Evolutionary conservation across 2,329 filamentous ascomycete genomes (phyloP), one percentile per base, ranked within the genome.

Genomic region (Aspergillus flavus): DNA sequence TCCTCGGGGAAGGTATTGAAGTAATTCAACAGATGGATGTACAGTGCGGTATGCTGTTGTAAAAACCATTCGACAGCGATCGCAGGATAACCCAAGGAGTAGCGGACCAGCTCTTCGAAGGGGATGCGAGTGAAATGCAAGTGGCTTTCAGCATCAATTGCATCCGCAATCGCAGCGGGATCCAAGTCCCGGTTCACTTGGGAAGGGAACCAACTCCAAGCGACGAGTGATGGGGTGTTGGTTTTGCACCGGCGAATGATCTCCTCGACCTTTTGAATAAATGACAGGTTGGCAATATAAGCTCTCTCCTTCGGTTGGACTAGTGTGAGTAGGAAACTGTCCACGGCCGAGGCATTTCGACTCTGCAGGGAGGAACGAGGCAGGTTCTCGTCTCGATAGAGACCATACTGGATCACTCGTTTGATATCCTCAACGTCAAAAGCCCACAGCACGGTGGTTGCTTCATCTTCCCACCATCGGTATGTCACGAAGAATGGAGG

Each of bases 401-500:
- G 71, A 7, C 73, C 71, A 57, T 75, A 80, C 57, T 75, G 75
- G 39, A 80, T 75, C 10, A 78, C 72, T 30, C 73, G 71, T 50
- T 75, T 72, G 56, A 80, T 76, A 43, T 78, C 73, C 11, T 73
- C 68, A 34, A 74, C 69, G 30, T 79, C 75, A 55, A 79, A 80
- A 4, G 75, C 75, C 76, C 75, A 78, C 28, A 80, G 71, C 7
- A 78, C 70, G 1, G 76, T 74, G 0, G 69, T 71, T 1, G 76
- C 76, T 58, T 79, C 78, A 53, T 79, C 77, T 59, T 80, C 78
- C 78, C 78, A 80, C 76, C 77, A 80, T 56, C 73, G 73, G 62
- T 77, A 79, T 2, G 69, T 50, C 4, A 73, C 62, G 36, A 68
- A 69, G 58, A 78, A 76, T 6, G 64, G 70, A n/a, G 77, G 77